Base-by-base conservation (phyloP, 202 grass and related monocot species). In the Elaeis oleifera region DNA sequence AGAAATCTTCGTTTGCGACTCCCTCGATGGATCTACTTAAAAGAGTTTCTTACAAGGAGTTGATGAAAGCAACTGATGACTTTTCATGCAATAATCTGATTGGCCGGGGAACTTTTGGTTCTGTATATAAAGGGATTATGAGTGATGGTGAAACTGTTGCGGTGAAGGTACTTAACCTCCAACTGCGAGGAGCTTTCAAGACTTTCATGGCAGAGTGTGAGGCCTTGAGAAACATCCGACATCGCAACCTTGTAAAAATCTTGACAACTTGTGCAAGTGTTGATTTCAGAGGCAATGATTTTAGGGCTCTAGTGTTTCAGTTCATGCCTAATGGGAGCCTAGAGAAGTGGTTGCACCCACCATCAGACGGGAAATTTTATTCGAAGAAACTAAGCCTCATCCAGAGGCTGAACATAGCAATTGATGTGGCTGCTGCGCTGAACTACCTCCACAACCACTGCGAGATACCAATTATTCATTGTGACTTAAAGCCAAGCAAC, bases 401-500 rank as follows among this genome's bases (percentile, higher is more conserved):
- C 0, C 57, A 73, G 32, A 82, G 79, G 26, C 71, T 79, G 2
- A 79, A 67, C 23, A 87, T 87, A 0, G 53, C 39, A 26, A 53
- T 61, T 25, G 84, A 87, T 61, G 75, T 87, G 18, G 71, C 84
- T 16, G 56, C 65, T 56, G 81, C 81, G 13, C 44, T 89, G 49
- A 77, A 89, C 63, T 81, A 89, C 59, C 70, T 87, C 49, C 57
- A 58, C 4, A 14, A 58, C 13, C 55, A 58, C 4, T 18, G 55
- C 14, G 13, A 18, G 8, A 25, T 26, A 21, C 83, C 70, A 54
- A 49, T 82, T 16, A 66, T 82, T 26, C 83, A 87, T 25, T 79
- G 66, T 59, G 85, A 88, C 50, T 27, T 88, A 3, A 88, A 87
- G 56, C 84, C 84, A 6, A 79, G 79, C 75, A 87, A 87, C 72